A percentile compares a stretch with the other conserved stretches of the same genome.
These are phyloP conservation scores for Phaeodactylum tricornutum DNA, from an alignment of 108 stramenopile species.

Conservation along the genomic window DNA sequence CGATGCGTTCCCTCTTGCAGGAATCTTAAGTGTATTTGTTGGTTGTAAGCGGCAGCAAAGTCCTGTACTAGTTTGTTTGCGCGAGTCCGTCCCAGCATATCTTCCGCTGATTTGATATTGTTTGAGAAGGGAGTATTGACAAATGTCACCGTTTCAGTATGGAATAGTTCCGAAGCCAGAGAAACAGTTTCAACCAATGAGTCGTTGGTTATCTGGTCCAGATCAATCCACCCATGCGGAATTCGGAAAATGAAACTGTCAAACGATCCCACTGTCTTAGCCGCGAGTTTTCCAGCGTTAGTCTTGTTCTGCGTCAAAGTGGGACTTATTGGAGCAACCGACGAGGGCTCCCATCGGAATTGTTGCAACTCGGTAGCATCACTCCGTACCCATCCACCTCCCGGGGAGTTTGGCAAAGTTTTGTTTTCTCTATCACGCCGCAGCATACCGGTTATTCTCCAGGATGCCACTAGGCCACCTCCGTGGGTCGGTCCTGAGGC, in stretches of 20 bases:
- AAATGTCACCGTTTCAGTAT: conserved; percentile 25
- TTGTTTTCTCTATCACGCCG: conserved; percentile 2
- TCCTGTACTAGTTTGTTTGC: too few relatives aligned
- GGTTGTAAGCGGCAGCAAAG: too few relatives aligned
- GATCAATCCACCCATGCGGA: conserved; percentile 35
- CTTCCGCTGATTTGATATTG: too few relatives aligned
- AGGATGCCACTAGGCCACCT: conserved; percentile 19
- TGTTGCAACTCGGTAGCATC: conserved; percentile 4
- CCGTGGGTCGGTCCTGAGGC: conserved; percentile 13
- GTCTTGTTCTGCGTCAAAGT: background rate
- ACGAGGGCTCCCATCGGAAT: background rate
- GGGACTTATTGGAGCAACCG: too few relatives aligned
- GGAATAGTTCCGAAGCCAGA: conserved; percentile 20
- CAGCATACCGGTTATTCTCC: conserved; percentile 27
- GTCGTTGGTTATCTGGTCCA: conserved; percentile 14
- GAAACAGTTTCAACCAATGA: conserved; percentile 19
- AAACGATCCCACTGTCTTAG: conserved; percentile 8
- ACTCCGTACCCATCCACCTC: conserved; percentile 25
- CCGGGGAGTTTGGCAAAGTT: conserved; percentile 10
- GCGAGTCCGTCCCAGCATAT: too few relatives aligned
- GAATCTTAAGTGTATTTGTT: too few relatives aligned
- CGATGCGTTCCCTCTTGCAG: too few relatives aligned
- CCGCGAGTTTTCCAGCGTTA: background rate
- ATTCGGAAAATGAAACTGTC: conserved; percentile 27
- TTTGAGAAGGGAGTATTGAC: conserved; percentile 30